Conservation (phyloP, 1,284 basidiomycete species). For the Phellinidium pouzarii region DNA sequence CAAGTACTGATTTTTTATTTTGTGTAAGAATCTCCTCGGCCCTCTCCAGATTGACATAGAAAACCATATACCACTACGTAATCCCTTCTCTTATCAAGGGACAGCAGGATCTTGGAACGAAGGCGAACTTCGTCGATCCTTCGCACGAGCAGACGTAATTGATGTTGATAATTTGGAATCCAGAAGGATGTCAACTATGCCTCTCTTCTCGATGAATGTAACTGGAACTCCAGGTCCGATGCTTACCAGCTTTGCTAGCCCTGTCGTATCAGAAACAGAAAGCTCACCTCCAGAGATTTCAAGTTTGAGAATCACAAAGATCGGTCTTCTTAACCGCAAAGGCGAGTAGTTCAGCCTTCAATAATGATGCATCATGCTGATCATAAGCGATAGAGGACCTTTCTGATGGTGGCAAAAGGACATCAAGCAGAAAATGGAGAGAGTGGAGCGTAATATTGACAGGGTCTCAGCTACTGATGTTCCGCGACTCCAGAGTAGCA, state of each 20-base stretch:
- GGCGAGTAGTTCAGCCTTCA: constrained; percentile 26
- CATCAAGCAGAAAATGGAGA: constrained; percentile 81
- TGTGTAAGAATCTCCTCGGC: constrained; percentile 54
- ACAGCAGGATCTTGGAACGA: constrained; percentile 66
- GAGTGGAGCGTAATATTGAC: constrained; percentile 84
- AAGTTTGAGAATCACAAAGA: constrained; percentile 73
- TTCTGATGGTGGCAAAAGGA: constrained; percentile 70
- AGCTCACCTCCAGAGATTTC: constrained; percentile 22
- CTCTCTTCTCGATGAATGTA: constrained; percentile 44
- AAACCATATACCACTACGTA: constrained; percentile 53
- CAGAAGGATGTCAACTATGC: constrained; percentile 33
- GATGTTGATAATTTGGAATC: constrained; percentile 43
- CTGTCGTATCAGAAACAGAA: constrained; percentile 24
- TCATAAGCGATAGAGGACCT: constrained; percentile 51
- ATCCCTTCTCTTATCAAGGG: constrained; percentile 75
- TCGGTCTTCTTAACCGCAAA: constrained; percentile 79
- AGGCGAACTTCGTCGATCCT: constrained; percentile 59
- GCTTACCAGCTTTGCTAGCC: constrained; percentile 20
- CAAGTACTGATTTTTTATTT: constrained; percentile 8
- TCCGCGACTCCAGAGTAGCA: constrained; percentile 78
- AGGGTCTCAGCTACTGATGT: constrained; percentile 86
- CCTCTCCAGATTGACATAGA: constrained; percentile 76
- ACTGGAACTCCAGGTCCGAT: constrained; percentile 29
- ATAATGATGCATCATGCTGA: not conserved
- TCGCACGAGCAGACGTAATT: constrained; percentile 61